These are phyloP conservation scores for Comarum palustre DNA, from an alignment of 306 rosid genomes.

Conservation along the genomic window DNA sequence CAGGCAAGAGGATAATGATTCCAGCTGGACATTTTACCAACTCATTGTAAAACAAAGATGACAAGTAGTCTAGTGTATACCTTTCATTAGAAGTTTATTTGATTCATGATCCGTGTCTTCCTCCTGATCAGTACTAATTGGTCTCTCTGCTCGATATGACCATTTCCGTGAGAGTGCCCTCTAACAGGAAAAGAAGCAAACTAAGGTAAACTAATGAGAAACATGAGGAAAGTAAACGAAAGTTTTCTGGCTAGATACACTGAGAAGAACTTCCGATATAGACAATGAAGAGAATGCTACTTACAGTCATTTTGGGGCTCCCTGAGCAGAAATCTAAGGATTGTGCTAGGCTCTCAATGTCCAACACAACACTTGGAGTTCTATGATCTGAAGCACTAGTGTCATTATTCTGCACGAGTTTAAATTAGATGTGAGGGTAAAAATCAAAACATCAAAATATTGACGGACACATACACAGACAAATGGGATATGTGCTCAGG, in stretches of 20 bases:
- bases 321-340: constrained; percentile 23
- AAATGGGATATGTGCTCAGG: not conserved
- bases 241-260: not conserved
- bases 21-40: not conserved
- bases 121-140: constrained; percentile 17
- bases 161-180: constrained; percentile 30
- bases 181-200: not conserved
- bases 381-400: constrained; percentile 7
- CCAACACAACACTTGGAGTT: constrained; percentile 19
- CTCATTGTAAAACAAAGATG: not conserved
- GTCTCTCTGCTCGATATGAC: constrained; percentile 22
- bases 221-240: not conserved
- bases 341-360: constrained; percentile 27
- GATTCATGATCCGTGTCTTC: constrained; percentile 21
- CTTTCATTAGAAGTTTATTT: constrained; percentile 25
- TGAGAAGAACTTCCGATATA: not conserved
- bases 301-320: constrained; percentile 29
- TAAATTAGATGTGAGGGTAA: not conserved
- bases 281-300: constrained; percentile 4
- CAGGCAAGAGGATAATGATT: not conserved
- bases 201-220: not conserved
- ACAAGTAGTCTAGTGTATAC: not conserved
- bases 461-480: not conserved
- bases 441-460: not conserved
- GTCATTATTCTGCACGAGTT: constrained; percentile 1